These are phyloP conservation scores for Penicillium antarcticum DNA, from an alignment of 495 filamentous ascomycete species.

Conservation along the genomic window DNA sequence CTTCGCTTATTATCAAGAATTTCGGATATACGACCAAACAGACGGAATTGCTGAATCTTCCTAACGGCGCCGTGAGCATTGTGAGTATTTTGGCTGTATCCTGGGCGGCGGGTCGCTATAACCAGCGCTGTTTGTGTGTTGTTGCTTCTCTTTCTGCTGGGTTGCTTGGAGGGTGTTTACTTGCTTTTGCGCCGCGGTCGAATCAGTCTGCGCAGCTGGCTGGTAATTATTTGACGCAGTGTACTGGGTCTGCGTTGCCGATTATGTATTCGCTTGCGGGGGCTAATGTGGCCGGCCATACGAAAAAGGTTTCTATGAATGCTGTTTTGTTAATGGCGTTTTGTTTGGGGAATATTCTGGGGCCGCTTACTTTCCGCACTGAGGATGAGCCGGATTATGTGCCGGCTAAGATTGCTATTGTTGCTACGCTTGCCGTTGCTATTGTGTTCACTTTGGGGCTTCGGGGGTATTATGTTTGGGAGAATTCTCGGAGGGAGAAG, in stretches of 20 bases:
- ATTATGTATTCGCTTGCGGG: conserved; percentile 42
- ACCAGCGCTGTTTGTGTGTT: conserved; percentile 51
- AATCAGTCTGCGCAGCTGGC: conserved; percentile 32
- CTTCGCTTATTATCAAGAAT: conserved; percentile 46
- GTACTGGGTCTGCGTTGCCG: conserved; percentile 35
- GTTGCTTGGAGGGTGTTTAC: conserved; percentile 54
- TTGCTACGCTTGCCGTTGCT: conserved; percentile 43
- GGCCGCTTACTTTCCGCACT: conserved; percentile 51
- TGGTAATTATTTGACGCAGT: conserved; percentile 39
- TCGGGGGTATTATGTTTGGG: conserved; percentile 41
- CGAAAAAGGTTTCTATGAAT: conserved; percentile 53
- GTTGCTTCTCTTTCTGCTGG: conserved; percentile 31
- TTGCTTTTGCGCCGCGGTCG: conserved; percentile 50
- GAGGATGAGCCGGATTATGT: conserved; percentile 44
- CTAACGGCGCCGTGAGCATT: conserved; percentile 58
- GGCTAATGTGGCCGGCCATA: conserved; percentile 46
- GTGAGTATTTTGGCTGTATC: conserved; percentile 51
- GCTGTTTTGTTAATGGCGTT: conserved; percentile 58
- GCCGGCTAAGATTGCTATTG: conserved; percentile 61
- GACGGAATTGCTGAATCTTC: conserved; percentile 60
- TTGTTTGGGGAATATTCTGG: conserved; percentile 59
- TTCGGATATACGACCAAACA: conserved; percentile 55
- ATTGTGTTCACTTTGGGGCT: conserved; percentile 35
- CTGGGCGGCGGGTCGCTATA: conserved; percentile 32
- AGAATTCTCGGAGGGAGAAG: conserved; percentile 39